phyloP scores from a whole-genome alignment of 768 basidiomycete genomes.

The Collybia mongolica region DNA sequence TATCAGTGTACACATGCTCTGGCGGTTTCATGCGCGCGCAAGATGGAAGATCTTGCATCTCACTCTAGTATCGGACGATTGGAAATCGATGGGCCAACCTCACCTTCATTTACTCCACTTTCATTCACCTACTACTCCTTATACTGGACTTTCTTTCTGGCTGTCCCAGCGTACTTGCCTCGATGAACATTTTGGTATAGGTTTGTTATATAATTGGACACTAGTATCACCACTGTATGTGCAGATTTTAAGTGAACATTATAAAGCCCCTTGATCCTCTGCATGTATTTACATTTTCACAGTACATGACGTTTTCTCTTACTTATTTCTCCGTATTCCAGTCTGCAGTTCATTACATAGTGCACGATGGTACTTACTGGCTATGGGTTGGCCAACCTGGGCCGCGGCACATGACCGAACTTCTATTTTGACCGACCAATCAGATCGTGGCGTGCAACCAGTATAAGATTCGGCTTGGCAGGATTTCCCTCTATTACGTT shows the following conservation, averaged over 20 bases:
- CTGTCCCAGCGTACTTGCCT: neutral
- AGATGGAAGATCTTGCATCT: constrained; percentile 43
- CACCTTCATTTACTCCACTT: neutral
- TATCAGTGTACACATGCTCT: constrained; percentile 49
- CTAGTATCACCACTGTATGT: too few species aligned
- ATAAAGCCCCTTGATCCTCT: too few species aligned
- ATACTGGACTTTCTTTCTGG: neutral
- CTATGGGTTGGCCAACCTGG: neutral
- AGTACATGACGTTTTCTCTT: too few species aligned
- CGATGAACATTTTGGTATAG: neutral
- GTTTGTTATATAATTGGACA: too few species aligned
- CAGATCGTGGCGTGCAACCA: constrained; percentile 9
- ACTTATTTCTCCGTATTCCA: too few species aligned
- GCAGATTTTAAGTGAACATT: too few species aligned
- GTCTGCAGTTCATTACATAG: too few species aligned
- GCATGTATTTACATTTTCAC: too few species aligned
- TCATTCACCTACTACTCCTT: neutral
- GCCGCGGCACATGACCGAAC: constrained; percentile 7
- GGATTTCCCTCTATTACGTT: neutral
- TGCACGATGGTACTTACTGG: too few species aligned
- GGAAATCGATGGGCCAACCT: constrained; percentile 11
- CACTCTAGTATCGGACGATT: constrained; percentile 20
- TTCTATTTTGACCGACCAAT: constrained; percentile 16
- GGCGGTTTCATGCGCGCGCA: constrained; percentile 41
- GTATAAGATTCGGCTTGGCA: constrained; percentile 13